Evolutionary conservation across 371 early-diverging fungal genomes (phyloP).

Genomic region (Mucor irregularis): DNA sequence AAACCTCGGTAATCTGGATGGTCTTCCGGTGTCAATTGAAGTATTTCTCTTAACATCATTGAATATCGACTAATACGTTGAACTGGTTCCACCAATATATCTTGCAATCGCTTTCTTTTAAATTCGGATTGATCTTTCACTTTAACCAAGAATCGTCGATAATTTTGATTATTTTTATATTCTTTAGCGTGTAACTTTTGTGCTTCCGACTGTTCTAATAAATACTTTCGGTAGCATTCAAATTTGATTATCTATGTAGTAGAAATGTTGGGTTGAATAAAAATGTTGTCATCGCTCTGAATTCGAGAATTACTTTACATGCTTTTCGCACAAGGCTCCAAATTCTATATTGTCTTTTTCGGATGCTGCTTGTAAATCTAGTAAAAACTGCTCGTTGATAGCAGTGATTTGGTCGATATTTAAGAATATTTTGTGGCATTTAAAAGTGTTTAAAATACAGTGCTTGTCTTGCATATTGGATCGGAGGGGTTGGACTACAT

Average conservation of each 20-base stretch:
- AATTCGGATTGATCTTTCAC: conserved; percentile 37
- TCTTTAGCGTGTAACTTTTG: conserved; percentile 38
- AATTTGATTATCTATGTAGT: conserved; percentile 35
- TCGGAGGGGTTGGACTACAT: conserved; percentile 35
- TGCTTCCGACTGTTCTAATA: conserved; percentile 37
- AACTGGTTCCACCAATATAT: conserved; percentile 44
- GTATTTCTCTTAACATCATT: conserved; percentile 45
- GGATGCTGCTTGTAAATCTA: conserved; percentile 22
- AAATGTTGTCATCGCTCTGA: not conserved
- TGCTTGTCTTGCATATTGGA: conserved; percentile 20
- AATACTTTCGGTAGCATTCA: conserved; percentile 49
- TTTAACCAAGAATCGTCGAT: conserved; percentile 32
- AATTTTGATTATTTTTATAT: conserved; percentile 33
- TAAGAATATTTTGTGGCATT: conserved; percentile 44
- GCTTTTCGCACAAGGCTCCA: conserved; percentile 41
- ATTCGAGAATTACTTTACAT: conserved; percentile 32
- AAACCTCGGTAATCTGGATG: conserved; percentile 38
- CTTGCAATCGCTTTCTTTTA: conserved; percentile 32
- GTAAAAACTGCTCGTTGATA: conserved; percentile 34
- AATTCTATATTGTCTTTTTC: conserved; percentile 13
- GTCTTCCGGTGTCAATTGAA: conserved; percentile 33
- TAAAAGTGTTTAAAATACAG: conserved; percentile 38
- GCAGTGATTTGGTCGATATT: conserved; percentile 41
- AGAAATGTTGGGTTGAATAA: not conserved
- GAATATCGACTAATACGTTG: conserved; percentile 50